Percentiles rank a stretch among this genome's conserved stretches.
phyloP scores from a whole-genome alignment of 176 grass and related monocot genomes.

The Cenchrus fungigraminus region DNA sequence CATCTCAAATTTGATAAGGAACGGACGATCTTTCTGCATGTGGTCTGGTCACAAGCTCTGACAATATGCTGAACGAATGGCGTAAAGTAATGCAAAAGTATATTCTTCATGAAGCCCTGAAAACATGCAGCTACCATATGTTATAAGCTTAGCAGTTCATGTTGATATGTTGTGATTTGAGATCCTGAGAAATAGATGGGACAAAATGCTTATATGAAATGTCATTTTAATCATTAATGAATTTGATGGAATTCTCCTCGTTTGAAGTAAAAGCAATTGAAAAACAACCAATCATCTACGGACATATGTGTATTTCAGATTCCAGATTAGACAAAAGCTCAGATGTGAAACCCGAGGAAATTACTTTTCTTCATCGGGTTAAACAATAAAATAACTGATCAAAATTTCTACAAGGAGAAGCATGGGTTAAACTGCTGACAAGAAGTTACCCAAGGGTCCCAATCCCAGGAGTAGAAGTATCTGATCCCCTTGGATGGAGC shows the following conservation, averaged over 20 bases:
- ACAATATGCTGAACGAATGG: conserved; percentile 28
- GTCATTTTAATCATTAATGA: background rate
- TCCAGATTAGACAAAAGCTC: background rate
- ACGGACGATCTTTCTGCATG: conserved; percentile 22
- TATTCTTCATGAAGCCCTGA: background rate
- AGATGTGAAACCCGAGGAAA: background rate
- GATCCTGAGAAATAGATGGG: background rate
- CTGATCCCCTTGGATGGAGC: conserved; percentile 56
- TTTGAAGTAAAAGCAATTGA: background rate
- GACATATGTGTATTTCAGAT: background rate
- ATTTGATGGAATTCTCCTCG: background rate
- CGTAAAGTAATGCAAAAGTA: conserved; percentile 23
- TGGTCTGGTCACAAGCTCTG: conserved; percentile 25
- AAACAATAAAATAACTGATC: conserved; percentile 15
- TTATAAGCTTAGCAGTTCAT: background rate
- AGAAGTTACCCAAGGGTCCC: conserved; percentile 48
- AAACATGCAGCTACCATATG: background rate
- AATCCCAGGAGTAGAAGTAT: conserved; percentile 73
- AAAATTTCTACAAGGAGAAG: conserved; percentile 46
- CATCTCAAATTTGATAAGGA: conserved; percentile 31
- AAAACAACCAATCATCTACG: background rate
- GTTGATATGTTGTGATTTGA: background rate
- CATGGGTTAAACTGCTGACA: conserved; percentile 49
- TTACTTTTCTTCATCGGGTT: conserved; percentile 14
- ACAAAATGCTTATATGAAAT: background rate